phyloP scores from a whole-genome alignment of 805 yeast genomes.

The Torulaspora franciscae region DNA sequence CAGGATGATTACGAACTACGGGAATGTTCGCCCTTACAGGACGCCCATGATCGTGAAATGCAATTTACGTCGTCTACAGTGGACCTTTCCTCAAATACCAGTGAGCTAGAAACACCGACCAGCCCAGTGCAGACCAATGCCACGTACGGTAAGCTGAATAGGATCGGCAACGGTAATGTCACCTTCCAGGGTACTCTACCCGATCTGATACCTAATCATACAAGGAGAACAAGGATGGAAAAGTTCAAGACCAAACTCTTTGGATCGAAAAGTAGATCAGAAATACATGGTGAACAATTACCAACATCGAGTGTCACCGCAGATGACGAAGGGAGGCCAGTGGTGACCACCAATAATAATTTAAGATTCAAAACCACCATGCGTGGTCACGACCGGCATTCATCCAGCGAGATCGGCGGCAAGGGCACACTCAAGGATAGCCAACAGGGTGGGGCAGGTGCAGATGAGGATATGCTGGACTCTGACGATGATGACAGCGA shows the following conservation, averaged over 20 bases:
- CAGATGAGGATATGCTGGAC: conserved; percentile 6
- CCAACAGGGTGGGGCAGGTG: not conserved
- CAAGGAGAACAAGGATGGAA: conserved; percentile 19
- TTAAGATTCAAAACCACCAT: conserved; percentile 28
- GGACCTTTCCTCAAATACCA: not conserved
- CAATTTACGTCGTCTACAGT: conserved; percentile 3
- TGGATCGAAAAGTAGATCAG: conserved; percentile 5
- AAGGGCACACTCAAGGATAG: not conserved
- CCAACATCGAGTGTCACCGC: conserved; percentile 10
- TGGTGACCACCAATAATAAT: conserved; percentile 13
- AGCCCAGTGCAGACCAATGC: conserved; percentile 3
- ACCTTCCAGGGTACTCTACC: conserved; percentile 28
- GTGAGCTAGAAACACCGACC: not conserved
- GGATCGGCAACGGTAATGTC: conserved; percentile 11
- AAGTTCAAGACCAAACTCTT: conserved; percentile 16
- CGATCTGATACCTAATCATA: conserved; percentile 26
- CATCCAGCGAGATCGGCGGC: conserved; percentile 1
- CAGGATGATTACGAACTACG: not conserved
- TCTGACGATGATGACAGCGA: conserved; percentile 19
- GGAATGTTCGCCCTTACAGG: not conserved
- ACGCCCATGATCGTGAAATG: not conserved
- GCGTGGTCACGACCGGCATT: conserved; percentile 20
- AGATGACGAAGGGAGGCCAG: conserved; percentile 13
- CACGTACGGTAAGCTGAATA: conserved; percentile 6
- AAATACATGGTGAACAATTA: conserved; percentile 2